Evolutionary conservation across 768 basidiomycete genomes (phyloP), one percentile per base, ranked within the genome.

Genomic region (Gloeopeniophorella convolvens): DNA sequence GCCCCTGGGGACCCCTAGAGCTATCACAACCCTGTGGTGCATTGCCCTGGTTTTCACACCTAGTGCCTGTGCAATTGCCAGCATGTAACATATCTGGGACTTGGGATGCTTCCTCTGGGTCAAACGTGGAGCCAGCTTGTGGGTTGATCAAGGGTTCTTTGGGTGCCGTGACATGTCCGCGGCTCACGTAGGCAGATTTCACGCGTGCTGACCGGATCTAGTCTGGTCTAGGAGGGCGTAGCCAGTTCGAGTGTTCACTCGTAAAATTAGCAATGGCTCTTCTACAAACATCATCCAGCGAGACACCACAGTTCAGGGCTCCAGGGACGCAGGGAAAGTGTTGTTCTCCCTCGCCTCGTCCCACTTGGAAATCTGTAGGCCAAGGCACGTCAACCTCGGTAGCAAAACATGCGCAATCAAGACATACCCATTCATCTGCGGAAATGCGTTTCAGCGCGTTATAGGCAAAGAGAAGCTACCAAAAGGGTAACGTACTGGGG

Each of bases 311-410:
- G 24, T 63, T 76, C 71, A 82, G 55, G 83, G 83, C 64, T 95
- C 90, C 62, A 96, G 72, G 11, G 89, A 90, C 10, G 89, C 88
- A 28, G 92, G 89, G 82, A 96, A 96, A 18, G 86, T 87, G 51
- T 89, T 91, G 58, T 69, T 83, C 66, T 98, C 93, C 66, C 94
- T 82, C 70, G 97, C 92, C 48, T 95, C 94, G 65, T 99, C 94
- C 74, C 85, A 98, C 72, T 84, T 90, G 61, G 73, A 64, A 66
- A 85, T 82, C 95, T 92, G 64, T 13, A 52, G n/a, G 36, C 44
- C 35, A 18, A 30, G 23, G 32, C 42, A 41, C 20, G 16, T 46
- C 39, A 30, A 27, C 12, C 6, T 8, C 3, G 13, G 26, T 26
- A 24, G 42, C 28, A 23, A 16, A 41, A 24, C 12, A 18, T 9